Conservation (phyloP, 352 stramenopile genomes). For the Halophytophthora batemanensis region DNA sequence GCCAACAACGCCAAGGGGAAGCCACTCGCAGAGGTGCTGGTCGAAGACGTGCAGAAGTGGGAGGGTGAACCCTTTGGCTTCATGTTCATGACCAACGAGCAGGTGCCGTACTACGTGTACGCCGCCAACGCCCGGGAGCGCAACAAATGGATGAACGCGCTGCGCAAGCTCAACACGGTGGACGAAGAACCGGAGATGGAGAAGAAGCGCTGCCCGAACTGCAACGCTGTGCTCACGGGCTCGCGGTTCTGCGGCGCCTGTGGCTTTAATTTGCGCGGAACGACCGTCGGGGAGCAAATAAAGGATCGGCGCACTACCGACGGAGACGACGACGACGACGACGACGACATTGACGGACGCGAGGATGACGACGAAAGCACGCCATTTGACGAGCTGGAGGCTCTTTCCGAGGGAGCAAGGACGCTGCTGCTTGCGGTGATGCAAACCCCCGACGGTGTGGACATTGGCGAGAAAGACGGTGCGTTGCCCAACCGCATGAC, state of each 20-base stretch:
- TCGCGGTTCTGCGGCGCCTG: slow-evolving; percentile 87
- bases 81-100: slow-evolving; percentile 89
- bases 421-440: slow-evolving; percentile 85
- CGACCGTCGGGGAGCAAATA: slow-evolving; percentile 52
- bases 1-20: slow-evolving; percentile 80
- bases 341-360: slow-evolving; percentile 45
- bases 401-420: slow-evolving; percentile 78
- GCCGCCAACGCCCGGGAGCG: slow-evolving; percentile 86
- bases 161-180: slow-evolving; percentile 72
- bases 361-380: slow-evolving; percentile 80
- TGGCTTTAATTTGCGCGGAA: slow-evolving; percentile 84
- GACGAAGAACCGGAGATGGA: slow-evolving; percentile 68
- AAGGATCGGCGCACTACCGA: slow-evolving; percentile 22
- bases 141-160: slow-evolving; percentile 85
- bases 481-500: slow-evolving; percentile 35
- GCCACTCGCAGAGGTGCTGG: slow-evolving; percentile 69
- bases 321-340: slow-evolving; percentile 12
- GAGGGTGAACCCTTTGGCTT: slow-evolving; percentile 85
- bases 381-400: slow-evolving; percentile 84
- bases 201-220: slow-evolving; percentile 86
- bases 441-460: slow-evolving; percentile 81
- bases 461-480: slow-evolving; percentile 61
- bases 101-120: slow-evolving; percentile 90
- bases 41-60: slow-evolving; percentile 85
- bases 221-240: slow-evolving; percentile 78